Percentiles rank a stretch among this genome's conserved stretches.
These are phyloP conservation scores for Rhodomyrtus tomentosa DNA, from an alignment of 345 rosid species.

Conservation along the genomic window DNA sequence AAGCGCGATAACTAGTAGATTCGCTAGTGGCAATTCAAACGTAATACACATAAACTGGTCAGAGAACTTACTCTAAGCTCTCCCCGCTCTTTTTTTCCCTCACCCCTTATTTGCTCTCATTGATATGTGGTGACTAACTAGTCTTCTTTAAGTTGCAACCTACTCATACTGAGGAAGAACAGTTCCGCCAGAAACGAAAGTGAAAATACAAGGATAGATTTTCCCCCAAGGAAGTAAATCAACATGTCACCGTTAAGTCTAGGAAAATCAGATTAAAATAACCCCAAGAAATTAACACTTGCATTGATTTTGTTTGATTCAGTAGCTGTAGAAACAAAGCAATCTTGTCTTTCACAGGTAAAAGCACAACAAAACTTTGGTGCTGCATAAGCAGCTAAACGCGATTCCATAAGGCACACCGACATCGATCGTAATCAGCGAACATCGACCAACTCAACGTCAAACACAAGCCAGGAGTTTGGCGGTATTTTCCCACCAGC, in stretches of 20 bases:
- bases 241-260: not conserved
- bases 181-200: not conserved
- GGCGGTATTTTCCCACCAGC: conserved; percentile 49
- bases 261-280: not conserved
- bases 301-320: not conserved
- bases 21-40: not conserved
- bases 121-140: not conserved
- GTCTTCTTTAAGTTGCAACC: not conserved
- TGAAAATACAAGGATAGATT: not conserved
- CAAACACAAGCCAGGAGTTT: conserved; percentile 59
- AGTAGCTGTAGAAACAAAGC: not conserved
- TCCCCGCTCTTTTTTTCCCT: not conserved
- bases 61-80: not conserved
- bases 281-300: not conserved
- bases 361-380: not conserved
- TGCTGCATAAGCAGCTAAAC: not conserved
- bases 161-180: not conserved
- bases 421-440: conserved; percentile 7
- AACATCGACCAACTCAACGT: conserved; percentile 55
- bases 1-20: not conserved
- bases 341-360: not conserved
- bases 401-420: not conserved
- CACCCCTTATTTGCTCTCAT: not conserved
- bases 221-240: not conserved
- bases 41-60: not conserved